Percentiles rank a stretch among this genome's conserved stretches.
Evolutionary conservation across 140 eudicot species (phyloP).

Genomic region (Bidens hawaiensis): DNA sequence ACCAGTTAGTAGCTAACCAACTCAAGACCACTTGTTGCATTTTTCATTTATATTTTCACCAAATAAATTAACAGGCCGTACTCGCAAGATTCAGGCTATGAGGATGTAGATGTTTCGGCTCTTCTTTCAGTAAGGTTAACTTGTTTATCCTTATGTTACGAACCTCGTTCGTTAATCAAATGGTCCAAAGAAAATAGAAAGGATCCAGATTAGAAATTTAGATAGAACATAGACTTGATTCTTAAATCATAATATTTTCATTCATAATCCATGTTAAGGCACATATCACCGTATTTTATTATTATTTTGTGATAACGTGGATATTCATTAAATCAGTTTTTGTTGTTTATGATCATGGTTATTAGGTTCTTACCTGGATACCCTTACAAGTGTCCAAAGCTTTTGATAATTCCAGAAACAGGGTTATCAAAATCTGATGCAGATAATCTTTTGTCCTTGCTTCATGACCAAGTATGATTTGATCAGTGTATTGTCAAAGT

Average conservation of each 20-base stretch:
- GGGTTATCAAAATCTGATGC: constrained; percentile 75
- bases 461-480: constrained; percentile 74
- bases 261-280: too few relatives aligned
- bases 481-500: constrained; percentile 2
- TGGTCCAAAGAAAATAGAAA: too few relatives aligned
- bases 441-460: constrained; percentile 71
- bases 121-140: constrained; percentile 77
- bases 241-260: too few relatives aligned
- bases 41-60: constrained; percentile 19
- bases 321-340: constrained; percentile 12
- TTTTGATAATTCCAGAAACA: constrained; percentile 66
- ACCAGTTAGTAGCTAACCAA: constrained; percentile 6
- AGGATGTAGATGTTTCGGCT: constrained; percentile 78
- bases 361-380: constrained; percentile 83
- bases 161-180: too few relatives aligned
- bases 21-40: neutral
- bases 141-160: neutral
- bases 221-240: too few relatives aligned
- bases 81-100: constrained; percentile 86
- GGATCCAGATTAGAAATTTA: too few relatives aligned
- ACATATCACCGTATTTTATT: too few relatives aligned
- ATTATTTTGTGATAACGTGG: neutral
- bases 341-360: constrained; percentile 14
- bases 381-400: constrained; percentile 90
- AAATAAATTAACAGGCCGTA: constrained; percentile 61